phyloP scores from a whole-genome alignment of 2,329 filamentous ascomycete genomes.

The Cordyceps javanica region DNA sequence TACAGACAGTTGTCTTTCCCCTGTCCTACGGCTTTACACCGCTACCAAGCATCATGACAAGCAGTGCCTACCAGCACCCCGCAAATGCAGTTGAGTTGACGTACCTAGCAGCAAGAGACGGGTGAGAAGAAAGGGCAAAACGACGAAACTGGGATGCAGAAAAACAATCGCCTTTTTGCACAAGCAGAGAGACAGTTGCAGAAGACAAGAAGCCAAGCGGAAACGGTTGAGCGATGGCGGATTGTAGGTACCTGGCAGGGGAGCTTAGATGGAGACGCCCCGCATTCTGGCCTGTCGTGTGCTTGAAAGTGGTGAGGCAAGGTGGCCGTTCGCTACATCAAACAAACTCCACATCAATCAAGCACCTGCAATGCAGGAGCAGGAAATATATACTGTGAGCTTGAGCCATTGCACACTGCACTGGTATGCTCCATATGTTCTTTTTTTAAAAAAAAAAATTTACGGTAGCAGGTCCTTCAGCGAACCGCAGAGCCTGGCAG shows the following conservation, averaged over 20 bases:
- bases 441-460: no score
- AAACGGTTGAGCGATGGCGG: not conserved
- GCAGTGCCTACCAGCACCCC: not conserved
- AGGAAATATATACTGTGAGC: no score
- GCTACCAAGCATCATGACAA: not conserved
- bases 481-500: not conserved
- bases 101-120: constrained; percentile 2
- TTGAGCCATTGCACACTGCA: no score
- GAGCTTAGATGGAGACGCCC: constrained; percentile 10
- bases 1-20: not conserved
- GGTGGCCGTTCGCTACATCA: not conserved
- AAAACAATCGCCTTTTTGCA: not conserved
- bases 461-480: not conserved
- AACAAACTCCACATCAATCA: no score
- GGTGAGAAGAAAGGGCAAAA: not conserved
- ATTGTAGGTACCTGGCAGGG: not conserved
- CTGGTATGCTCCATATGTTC: no score
- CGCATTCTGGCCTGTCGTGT: constrained; percentile 11
- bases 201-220: not conserved
- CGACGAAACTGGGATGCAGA: not conserved
- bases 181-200: constrained; percentile 5
- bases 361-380: no score
- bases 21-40: constrained; percentile 3
- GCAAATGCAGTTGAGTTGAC: not conserved
- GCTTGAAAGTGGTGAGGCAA: constrained; percentile 7